phyloP scores from a whole-genome alignment of 306 rosid species.

The Rosa rugosa region DNA sequence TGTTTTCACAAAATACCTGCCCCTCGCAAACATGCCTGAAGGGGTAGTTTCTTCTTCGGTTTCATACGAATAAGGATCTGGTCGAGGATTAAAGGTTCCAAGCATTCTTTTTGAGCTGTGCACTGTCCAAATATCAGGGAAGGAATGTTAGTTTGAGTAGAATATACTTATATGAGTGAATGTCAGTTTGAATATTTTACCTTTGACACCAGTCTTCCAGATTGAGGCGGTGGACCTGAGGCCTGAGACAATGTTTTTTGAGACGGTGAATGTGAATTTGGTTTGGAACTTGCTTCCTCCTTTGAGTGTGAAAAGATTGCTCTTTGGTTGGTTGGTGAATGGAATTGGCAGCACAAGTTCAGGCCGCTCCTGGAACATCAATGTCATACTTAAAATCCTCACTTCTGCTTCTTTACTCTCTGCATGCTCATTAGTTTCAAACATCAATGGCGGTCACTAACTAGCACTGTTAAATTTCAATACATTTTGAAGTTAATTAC shows the following conservation, averaged over 20 bases:
- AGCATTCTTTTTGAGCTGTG: conserved; percentile 68
- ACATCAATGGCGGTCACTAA: not conserved
- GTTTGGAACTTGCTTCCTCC: conserved; percentile 59
- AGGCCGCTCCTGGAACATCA: conserved; percentile 54
- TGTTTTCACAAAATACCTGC: conserved; percentile 75
- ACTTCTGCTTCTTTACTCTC: conserved; percentile 84
- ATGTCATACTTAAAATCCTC: conserved; percentile 65
- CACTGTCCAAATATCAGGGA: conserved; percentile 41
- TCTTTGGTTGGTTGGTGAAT: conserved; percentile 48
- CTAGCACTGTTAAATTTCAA: not conserved
- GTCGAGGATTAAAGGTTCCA: conserved; percentile 83
- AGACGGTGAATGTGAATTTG: conserved; percentile 58
- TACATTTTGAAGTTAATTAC: not conserved
- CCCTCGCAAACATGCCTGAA: conserved; percentile 77
- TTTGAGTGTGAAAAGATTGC: conserved; percentile 64
- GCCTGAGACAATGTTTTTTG: conserved; percentile 77
- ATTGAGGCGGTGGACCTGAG: conserved; percentile 67
- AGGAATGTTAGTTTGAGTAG: not conserved
- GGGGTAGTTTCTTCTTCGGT: conserved; percentile 84
- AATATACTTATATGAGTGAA: not conserved
- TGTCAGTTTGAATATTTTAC: conserved; percentile 23
- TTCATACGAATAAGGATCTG: conserved; percentile 63
- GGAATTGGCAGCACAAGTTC: conserved; percentile 69
- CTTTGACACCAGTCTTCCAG: conserved; percentile 78
- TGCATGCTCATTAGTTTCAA: conserved; percentile 16